phyloP scores from a whole-genome alignment of 176 grass and related monocot genomes.

The Avena insularis region DNA sequence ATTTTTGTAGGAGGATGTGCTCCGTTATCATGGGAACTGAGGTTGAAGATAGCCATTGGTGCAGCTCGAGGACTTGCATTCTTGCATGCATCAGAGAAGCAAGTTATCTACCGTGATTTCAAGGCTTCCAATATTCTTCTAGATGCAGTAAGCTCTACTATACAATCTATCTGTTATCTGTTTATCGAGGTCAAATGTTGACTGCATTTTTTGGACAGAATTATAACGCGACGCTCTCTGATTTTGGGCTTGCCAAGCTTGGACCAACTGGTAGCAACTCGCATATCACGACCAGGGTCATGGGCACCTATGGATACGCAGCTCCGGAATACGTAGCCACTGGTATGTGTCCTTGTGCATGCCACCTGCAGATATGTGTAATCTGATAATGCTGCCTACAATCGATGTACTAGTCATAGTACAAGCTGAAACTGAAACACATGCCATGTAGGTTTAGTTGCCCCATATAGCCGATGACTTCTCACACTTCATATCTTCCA shows the following conservation, averaged over 20 bases:
- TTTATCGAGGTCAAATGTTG: not conserved
- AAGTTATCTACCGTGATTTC: slow-evolving; percentile 83
- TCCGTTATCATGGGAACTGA: slow-evolving; percentile 63
- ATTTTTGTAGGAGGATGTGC: slow-evolving; percentile 55
- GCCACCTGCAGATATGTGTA: not conserved
- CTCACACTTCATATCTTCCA: not conserved
- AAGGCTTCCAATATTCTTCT: slow-evolving; percentile 83
- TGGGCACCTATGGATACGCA: slow-evolving; percentile 94
- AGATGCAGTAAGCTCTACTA: slow-evolving; percentile 53
- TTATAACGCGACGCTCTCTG: slow-evolving; percentile 88
- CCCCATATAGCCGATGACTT: not conserved
- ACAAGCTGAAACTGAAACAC: slow-evolving; percentile 2
- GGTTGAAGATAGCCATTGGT: slow-evolving; percentile 70
- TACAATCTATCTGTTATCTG: not conserved
- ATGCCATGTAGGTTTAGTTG: not conserved
- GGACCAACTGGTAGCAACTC: slow-evolving; percentile 75
- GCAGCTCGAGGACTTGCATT: slow-evolving; percentile 78
- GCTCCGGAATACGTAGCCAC: slow-evolving; percentile 92
- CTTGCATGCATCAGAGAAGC: slow-evolving; percentile 79
- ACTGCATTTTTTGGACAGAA: slow-evolving; percentile 43
- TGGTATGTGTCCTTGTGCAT: slow-evolving; percentile 57
- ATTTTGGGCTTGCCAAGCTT: slow-evolving; percentile 92
- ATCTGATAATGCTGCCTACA: not conserved
- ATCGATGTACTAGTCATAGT: not conserved
- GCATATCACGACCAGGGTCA: slow-evolving; percentile 86